Conservation (phyloP, 106 monocot species). For the Narthecium ossifragum region DNA sequence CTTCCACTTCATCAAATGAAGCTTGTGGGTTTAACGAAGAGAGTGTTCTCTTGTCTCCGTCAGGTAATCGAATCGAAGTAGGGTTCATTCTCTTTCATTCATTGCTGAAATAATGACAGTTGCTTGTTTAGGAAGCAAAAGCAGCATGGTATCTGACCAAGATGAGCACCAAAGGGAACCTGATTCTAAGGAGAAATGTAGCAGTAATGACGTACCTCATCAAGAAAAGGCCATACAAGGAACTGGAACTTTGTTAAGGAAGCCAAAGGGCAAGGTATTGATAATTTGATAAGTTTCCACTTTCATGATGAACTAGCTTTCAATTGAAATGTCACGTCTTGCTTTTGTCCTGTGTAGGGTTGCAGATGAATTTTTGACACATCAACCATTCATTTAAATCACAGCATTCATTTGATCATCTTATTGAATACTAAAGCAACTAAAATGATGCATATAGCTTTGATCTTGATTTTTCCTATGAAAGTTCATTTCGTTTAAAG, state of each 20-base stretch:
- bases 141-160: neutral
- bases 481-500: too few relatives aligned
- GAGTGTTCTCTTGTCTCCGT: neutral
- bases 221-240: slow-evolving; percentile 8
- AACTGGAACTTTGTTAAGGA: neutral
- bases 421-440: too few relatives aligned
- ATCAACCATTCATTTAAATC: too few relatives aligned
- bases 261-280: slow-evolving; percentile 30
- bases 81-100: neutral
- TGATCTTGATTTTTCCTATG: too few relatives aligned
- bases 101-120: neutral
- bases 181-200: slow-evolving; percentile 4
- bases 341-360: too few relatives aligned
- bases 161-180: slow-evolving; percentile 2
- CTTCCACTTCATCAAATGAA: slow-evolving; percentile 19
- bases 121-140: slow-evolving; percentile 17
- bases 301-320: too few relatives aligned
- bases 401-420: too few relatives aligned
- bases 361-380: too few relatives aligned
- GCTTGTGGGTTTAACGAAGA: slow-evolving; percentile 6
- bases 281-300: too few relatives aligned
- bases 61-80: slow-evolving; percentile 11
- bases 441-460: too few relatives aligned
- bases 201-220: neutral
- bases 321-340: too few relatives aligned